Percentiles rank a stretch among this genome's conserved stretches.
phyloP scores from a whole-genome alignment of 306 rosid genomes.

The Prosopis cineraria region DNA sequence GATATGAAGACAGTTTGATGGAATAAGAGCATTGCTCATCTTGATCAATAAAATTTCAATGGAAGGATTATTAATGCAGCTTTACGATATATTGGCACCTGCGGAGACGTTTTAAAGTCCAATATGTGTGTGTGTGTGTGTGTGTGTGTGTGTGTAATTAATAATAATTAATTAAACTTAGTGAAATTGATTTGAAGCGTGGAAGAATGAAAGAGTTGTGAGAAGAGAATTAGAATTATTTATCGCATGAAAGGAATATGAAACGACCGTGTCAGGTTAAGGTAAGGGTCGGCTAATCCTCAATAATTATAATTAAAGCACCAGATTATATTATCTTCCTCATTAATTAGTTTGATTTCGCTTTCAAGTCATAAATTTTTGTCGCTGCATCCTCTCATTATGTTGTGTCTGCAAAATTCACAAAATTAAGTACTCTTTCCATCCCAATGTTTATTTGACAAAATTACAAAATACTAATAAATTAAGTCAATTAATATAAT shows the following conservation, averaged over 20 bases:
- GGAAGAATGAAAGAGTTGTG: constrained; percentile 10
- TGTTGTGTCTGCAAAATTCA: too few species aligned
- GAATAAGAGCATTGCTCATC: constrained; percentile 56
- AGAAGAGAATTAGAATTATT: constrained; percentile 27
- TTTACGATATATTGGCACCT: background rate
- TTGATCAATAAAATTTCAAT: constrained; percentile 23
- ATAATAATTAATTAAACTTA: constrained; percentile 11
- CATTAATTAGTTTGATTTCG: constrained; percentile 50
- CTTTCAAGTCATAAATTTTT: constrained; percentile 46
- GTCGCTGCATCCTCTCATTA: constrained; percentile 32
- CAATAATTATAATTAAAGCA: background rate
- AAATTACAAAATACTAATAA: too few species aligned
- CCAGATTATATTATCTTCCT: background rate
- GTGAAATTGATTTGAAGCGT: constrained; percentile 36
- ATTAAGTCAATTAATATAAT: too few species aligned
- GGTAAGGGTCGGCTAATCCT: constrained; percentile 39
- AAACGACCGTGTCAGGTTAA: constrained; percentile 38
- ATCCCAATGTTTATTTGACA: too few species aligned
- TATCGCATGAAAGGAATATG: constrained; percentile 44
- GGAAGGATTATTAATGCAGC: constrained; percentile 17
- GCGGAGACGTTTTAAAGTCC: background rate
- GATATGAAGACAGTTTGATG: constrained; percentile 36
- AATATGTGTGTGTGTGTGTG: too few species aligned
- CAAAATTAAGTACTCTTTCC: too few species aligned
- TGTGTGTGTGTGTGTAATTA: too few species aligned